Evolutionary conservation across 345 rosid genomes (phyloP), one percentile per base, ranked within the genome.

Genomic region (Lepidium aucheri): DNA sequence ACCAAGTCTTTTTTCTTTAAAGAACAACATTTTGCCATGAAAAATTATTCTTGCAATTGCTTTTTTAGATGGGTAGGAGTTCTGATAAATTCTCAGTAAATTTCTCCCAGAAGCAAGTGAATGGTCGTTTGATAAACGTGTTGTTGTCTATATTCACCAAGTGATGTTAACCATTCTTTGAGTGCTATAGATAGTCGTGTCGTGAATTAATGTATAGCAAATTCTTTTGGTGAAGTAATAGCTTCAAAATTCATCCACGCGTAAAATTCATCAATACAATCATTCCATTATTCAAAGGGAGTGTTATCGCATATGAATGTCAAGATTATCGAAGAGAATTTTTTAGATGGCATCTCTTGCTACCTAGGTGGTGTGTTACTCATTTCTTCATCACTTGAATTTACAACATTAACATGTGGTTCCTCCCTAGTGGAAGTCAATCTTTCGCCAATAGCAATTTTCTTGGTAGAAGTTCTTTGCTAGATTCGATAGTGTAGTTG

Each of bases 311-410:
- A 6, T 1, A 14, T 20, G 2, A 47, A 47, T 0, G 1, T 6
- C 32, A 5, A 1, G 7, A 47, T 1, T 1, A 5, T 47, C 1
- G 53, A 47, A 0, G 53, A 6, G 8, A 47, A 20, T 1, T 43
- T 1, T 1, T 47, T 45, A 0, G 13, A 0, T 8, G 52, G 14
- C 1, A 1, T 10, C 0, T 20, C 30, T 4, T 46, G 52, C 0
- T 4, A 6, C 0, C 1, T 0, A 2, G n/a, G 7, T 0, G 4
- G 3, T 0, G 7, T 1, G 2, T 26, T 3, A 3, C 6, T 0
- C 35, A 50, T 50, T 0, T 50, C 34, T 3, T 24, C 35, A 3
- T 50, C 35, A 0, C 35, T 50, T 26, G 55, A 13, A 3, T 0
- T 3, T 1, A 46, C 30, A 3, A 13, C 16, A 2, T 50, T 0